Evolutionary conservation across 73 alveolate species (phyloP).

Genomic region (Paraurostyla sp.): DNA sequence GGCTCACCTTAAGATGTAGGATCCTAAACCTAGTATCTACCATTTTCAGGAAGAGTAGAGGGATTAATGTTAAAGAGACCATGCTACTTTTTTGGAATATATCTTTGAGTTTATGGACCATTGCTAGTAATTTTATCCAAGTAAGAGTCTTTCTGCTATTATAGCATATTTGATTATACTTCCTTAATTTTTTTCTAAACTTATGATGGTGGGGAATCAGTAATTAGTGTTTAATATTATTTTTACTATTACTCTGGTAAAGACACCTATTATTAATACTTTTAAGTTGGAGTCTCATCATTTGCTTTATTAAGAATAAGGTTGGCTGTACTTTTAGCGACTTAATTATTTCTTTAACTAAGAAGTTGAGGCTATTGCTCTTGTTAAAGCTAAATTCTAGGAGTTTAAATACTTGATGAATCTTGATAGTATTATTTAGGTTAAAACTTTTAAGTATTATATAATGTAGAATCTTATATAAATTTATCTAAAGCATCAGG

Average conservation of each 20-base stretch:
- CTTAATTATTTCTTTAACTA: not conserved
- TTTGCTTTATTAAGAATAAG: not conserved
- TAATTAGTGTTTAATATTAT: not conserved
- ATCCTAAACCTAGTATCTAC: not conserved
- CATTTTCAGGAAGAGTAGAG: conserved; percentile 36
- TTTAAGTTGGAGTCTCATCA: not conserved
- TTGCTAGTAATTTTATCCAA: not conserved
- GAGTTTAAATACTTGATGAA: too few species aligned
- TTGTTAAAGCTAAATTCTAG: too few species aligned
- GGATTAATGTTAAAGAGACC: conserved; percentile 12
- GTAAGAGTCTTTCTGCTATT: not conserved
- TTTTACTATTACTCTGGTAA: too few species aligned
- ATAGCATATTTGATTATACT: not conserved
- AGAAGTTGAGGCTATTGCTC: too few species aligned
- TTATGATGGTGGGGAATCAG: not conserved
- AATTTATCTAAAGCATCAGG: conserved; percentile 26
- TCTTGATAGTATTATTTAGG: too few species aligned
- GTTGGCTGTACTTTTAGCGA: conserved; percentile 45
- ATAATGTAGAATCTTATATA: too few species aligned
- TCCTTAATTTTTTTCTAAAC: conserved; percentile 7
- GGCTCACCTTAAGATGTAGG: not conserved
- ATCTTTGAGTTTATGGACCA: not conserved
- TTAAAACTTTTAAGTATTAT: too few species aligned
- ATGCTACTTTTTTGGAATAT: too few species aligned
- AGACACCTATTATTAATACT: too few species aligned